Evolutionary conservation across 1,284 basidiomycete genomes (phyloP), one percentile per base, ranked within the genome.

Genomic region (Cutaneotrichosporon sp.): DNA sequence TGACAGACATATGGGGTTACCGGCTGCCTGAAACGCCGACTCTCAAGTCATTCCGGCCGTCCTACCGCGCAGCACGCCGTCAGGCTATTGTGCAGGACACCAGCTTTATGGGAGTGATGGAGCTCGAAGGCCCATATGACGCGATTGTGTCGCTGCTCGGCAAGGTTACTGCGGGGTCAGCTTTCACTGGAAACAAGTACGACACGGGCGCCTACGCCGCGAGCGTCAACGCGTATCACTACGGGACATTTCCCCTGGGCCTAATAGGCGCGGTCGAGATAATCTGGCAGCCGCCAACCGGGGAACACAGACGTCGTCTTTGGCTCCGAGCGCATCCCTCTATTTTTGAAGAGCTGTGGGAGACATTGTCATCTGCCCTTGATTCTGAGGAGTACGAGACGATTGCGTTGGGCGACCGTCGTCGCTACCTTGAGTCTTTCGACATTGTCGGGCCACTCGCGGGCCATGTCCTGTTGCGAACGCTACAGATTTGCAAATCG

Each of bases 1-100:
- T 96, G 92, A 80, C 84, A 60, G 84, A 84, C 60, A 79, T 88
- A 69, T 96, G 91, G 90, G 89, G 88, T 0, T 90, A 89, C 69
- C 80, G 88, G 62, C 77, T 97, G 84, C 86, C 90, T 2, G 72
- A 85, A 1, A 83, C 83, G 1, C 90, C 92, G 0, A 92, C 90
- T 0, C 87, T 92, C 65, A 97, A 96, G 66, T 81, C 87, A 0
- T 93, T 87, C 68, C 80, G 92, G 21, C 84, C 92, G 0, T 90
- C 91, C 2, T 86, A 92, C 69, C 83, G 92, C 20, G 90, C 92
- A 1, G 83, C 89, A 1, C 72, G 85, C 12, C 87, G 89, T 61
- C 87, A 84, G 1, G 85, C 84, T 1, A 90, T 92, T 49, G 72
- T 93, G 0, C 88, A 91, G 54, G 92, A 97, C 66, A 84, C 86